Evolutionary conservation across 495 filamentous ascomycete genomes (phyloP), one percentile per base, ranked within the genome.

Genomic region (Hypoxylon fuscum): DNA sequence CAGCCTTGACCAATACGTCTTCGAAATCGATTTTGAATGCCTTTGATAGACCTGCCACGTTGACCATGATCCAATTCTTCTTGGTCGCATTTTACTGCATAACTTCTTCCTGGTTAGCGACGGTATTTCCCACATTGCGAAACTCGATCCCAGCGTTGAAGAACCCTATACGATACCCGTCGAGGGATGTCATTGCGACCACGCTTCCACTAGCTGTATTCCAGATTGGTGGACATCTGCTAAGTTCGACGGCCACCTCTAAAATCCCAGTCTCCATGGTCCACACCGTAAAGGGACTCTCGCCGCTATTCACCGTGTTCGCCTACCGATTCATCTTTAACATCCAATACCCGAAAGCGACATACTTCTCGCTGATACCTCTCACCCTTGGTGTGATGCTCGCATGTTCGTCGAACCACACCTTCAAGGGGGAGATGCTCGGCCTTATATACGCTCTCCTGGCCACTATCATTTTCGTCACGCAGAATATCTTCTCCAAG

Each of bases 231-330:
- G 95, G 96, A 12, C 96, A 98, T 75, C 91, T 99, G 38, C 79
- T 97, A 8, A 94, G 88, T 68, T 96, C 93, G 6, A 96, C 92
- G 68, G 93, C 95, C 11, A 99, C 92, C 45, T 87, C 90, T 38
- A 90, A 93, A 60, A 98, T 98, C 35, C 93, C 96, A 4, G 95
- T 99, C 7, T 97, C 94, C 17, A 82, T 99, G 35, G 95, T 99
- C 14, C 95, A 99, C 76, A 98, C 96, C 1, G 97, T 99, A 73
- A 99, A 99, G 77, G 96, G 95, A n/a, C 88, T 99, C 40, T 98
- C 96, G 1, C 95, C 95, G 2, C 83, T 99, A 21, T 94, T 98
- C 70, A 98, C 95, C 0, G 95, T 99, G 49, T 72, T 97, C 12
- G 95, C 96, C 29, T 98, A 98, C 75, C 88, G 96, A 11, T 72